Conservation (phyloP, 768 basidiomycete species). For the Ramaria sp. region DNA sequence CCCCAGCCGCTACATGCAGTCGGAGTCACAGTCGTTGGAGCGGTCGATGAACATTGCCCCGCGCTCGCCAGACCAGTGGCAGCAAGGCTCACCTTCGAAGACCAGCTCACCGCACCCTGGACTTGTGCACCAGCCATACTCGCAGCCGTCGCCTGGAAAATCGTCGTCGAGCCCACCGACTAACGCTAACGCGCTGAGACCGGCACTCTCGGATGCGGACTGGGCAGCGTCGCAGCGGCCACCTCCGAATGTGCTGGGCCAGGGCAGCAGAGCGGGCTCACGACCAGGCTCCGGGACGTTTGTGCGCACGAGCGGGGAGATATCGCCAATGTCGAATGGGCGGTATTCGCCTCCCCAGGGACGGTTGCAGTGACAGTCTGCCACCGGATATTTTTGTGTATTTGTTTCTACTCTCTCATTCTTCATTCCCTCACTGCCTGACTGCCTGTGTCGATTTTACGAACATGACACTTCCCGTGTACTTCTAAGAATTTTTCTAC, state of each 20-base stretch:
- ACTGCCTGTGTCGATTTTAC: conserved; percentile 1
- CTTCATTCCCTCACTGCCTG: neutral
- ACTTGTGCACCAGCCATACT: neutral
- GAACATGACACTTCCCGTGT: neutral
- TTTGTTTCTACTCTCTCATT: neutral
- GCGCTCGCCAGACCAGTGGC: neutral
- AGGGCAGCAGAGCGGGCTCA: neutral
- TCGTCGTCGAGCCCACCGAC: neutral
- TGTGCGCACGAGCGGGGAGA: neutral
- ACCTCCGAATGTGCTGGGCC: conserved; percentile 1
- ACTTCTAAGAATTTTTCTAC: neutral
- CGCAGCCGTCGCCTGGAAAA: neutral
- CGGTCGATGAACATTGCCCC: neutral
- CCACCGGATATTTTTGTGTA: neutral
- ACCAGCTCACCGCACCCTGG: neutral
- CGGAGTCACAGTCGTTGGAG: conserved; percentile 7
- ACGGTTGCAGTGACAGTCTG: neutral
- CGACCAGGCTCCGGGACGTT: conserved; percentile 1
- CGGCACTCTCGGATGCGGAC: conserved; percentile 4
- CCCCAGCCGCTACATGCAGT: neutral
- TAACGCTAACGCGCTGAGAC: neutral
- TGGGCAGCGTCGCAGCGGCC: conserved; percentile 7
- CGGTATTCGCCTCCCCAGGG: conserved; percentile 1
- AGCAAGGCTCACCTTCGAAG: neutral
- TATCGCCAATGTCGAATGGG: conserved; percentile 4